phyloP scores from a whole-genome alignment of 805 yeast genomes.

The Kodamaea hsintzibuensis region DNA sequence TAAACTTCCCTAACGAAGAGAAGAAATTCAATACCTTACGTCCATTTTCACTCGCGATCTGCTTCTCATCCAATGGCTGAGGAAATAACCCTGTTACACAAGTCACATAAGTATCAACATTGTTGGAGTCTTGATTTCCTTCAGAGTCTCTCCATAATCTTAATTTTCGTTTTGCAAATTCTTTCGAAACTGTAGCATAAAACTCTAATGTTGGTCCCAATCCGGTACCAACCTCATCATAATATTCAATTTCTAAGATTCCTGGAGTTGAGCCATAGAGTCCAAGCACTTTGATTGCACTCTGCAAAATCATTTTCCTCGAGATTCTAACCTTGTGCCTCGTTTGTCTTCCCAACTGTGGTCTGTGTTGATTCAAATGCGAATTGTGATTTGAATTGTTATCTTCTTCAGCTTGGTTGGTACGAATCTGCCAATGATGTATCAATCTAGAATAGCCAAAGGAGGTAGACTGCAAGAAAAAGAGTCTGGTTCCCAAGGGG shows the following conservation, averaged over 20 bases:
- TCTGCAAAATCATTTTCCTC: slow-evolving; percentile 65
- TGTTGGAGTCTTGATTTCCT: not conserved
- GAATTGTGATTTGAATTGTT: slow-evolving; percentile 10
- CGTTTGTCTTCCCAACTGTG: slow-evolving; percentile 72
- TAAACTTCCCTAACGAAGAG: slow-evolving; percentile 71
- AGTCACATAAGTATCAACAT: slow-evolving; percentile 37
- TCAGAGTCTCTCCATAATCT: slow-evolving; percentile 64
- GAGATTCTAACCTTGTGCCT: slow-evolving; percentile 80
- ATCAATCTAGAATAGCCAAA: slow-evolving; percentile 87
- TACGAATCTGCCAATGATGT: slow-evolving; percentile 67
- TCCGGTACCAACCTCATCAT: slow-evolving; percentile 94
- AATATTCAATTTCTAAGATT: slow-evolving; percentile 81
- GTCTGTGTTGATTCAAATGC: slow-evolving; percentile 15
- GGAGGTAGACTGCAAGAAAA: slow-evolving; percentile 82
- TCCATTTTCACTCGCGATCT: slow-evolving; percentile 32
- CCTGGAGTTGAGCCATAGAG: slow-evolving; percentile 79
- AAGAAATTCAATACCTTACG: slow-evolving; percentile 53
- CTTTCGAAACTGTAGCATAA: slow-evolving; percentile 76
- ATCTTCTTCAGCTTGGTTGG: slow-evolving; percentile 40
- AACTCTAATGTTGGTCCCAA: slow-evolving; percentile 95
- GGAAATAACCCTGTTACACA: slow-evolving; percentile 70
- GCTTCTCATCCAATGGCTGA: slow-evolving; percentile 46
- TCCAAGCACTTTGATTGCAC: slow-evolving; percentile 77
- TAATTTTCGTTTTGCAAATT: slow-evolving; percentile 58
- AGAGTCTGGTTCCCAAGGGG: slow-evolving; percentile 77